phyloP scores from a whole-genome alignment of 441 rosid species.

The Gossypium davidsonii region DNA sequence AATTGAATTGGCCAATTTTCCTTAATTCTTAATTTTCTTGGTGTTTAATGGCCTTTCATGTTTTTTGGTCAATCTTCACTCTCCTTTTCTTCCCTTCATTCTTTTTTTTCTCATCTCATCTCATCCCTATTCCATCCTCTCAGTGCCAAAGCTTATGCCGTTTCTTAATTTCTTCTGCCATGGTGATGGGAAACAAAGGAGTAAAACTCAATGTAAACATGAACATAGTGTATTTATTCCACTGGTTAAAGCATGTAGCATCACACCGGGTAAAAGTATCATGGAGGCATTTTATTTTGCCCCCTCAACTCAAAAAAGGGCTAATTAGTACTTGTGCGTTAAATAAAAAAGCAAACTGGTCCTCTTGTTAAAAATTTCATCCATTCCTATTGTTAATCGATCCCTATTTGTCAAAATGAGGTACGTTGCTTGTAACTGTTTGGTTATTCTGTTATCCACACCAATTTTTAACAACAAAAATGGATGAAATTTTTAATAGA shows the following conservation, averaged over 20 bases:
- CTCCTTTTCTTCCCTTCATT: not conserved
- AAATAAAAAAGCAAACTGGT: too few relatives aligned
- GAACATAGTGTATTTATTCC: not conserved
- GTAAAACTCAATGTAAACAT: not conserved
- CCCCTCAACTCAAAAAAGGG: too few relatives aligned
- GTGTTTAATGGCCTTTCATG: not conserved
- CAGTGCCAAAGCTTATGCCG: not conserved
- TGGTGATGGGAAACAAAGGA: not conserved
- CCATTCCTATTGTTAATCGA: too few relatives aligned
- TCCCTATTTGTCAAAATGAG: too few relatives aligned
- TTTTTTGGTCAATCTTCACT: not conserved
- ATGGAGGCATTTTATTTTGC: too few relatives aligned
- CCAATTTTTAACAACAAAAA: too few relatives aligned
- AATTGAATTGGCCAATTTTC: not conserved
- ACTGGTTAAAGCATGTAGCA: not conserved
- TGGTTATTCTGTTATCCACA: too few relatives aligned
- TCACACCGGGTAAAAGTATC: not conserved
- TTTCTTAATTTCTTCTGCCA: not conserved
- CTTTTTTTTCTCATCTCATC: not conserved
- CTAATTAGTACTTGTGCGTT: too few relatives aligned
- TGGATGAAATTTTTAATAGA: too few relatives aligned
- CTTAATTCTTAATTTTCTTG: not conserved
- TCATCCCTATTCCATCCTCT: not conserved
- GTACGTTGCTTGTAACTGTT: too few relatives aligned
- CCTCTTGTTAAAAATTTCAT: too few relatives aligned